Conservation (phyloP, 2,329 filamentous ascomycete species). For the Aspergillus persii region DNA sequence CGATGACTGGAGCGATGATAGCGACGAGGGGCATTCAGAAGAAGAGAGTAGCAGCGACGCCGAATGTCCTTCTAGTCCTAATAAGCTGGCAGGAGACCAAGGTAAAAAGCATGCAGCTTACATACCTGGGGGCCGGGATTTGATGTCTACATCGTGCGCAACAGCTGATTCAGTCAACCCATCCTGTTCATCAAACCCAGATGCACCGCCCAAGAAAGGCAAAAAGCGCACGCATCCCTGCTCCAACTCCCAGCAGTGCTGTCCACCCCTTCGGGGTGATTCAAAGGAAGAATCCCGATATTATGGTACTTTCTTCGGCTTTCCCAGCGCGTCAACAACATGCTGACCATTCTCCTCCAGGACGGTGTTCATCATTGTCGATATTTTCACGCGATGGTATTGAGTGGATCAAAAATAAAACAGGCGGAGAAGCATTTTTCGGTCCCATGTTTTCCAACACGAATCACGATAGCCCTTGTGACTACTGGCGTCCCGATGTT, state of each 20-base stretch:
- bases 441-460: conserved; percentile 80
- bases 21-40: conserved; percentile 11
- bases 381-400: conserved; percentile 96
- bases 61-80: conserved; percentile 24
- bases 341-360: conserved; percentile 44
- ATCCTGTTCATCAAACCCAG: background rate
- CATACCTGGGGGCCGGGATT: background rate
- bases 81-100: background rate
- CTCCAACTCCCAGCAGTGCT: background rate
- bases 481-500: conserved; percentile 92
- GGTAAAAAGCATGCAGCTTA: background rate
- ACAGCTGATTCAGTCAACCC: background rate
- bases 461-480: conserved; percentile 84
- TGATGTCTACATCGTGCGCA: background rate
- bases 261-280: conserved; percentile 46
- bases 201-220: background rate
- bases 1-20: conserved; percentile 21
- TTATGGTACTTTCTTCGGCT: conserved; percentile 48
- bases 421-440: conserved; percentile 86
- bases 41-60: conserved; percentile 11
- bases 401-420: conserved; percentile 94
- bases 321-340: background rate
- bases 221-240: background rate
- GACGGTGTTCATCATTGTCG: conserved; percentile 89
- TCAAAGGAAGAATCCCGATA: conserved; percentile 87